Evolutionary conservation across 1,284 basidiomycete species (phyloP).

Genomic region (Paramarasmius palmivorus): DNA sequence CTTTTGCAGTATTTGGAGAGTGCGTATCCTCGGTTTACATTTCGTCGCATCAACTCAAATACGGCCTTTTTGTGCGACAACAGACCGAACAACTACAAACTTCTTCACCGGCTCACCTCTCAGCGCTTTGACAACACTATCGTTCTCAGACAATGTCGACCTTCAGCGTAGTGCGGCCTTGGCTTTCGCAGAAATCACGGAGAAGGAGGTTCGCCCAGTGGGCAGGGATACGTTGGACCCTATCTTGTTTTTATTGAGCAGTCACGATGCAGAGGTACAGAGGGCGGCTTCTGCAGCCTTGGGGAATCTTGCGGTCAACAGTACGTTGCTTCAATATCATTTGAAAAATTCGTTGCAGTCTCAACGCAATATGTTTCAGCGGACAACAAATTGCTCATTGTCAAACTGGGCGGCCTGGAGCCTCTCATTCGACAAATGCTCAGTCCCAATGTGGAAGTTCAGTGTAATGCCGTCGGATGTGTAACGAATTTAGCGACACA

Average conservation of each 20-base stretch:
- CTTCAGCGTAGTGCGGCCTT: slow-evolving; percentile 97
- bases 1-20: slow-evolving; percentile 97
- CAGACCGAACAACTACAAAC: slow-evolving; percentile 94
- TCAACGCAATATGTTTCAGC: slow-evolving; percentile 49
- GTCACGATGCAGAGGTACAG: slow-evolving; percentile 99
- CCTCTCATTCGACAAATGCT: slow-evolving; percentile 99
- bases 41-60: slow-evolving; percentile 17
- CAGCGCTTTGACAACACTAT: slow-evolving; percentile 92
- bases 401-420: slow-evolving; percentile 96
- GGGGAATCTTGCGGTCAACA: slow-evolving; percentile 97
- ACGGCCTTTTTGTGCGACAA: slow-evolving; percentile 2
- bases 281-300: slow-evolving; percentile 98
- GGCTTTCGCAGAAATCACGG: slow-evolving; percentile 99
- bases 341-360: slow-evolving; percentile 16
- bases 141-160: slow-evolving; percentile 99
- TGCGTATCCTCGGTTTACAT: slow-evolving; percentile 41
- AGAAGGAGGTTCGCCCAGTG: slow-evolving; percentile 98
- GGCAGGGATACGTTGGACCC: slow-evolving; percentile 98
- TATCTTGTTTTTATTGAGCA: slow-evolving; percentile 95
- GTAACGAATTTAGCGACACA: slow-evolving; percentile 99
- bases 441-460: slow-evolving; percentile 98
- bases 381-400: slow-evolving; percentile 99
- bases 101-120: slow-evolving; percentile 95
- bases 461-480: slow-evolving; percentile 99
- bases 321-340: slow-evolving; percentile 52